Evolutionary conservation across 1,284 basidiomycete species (phyloP).

Genomic region (Serendipita sp.): DNA sequence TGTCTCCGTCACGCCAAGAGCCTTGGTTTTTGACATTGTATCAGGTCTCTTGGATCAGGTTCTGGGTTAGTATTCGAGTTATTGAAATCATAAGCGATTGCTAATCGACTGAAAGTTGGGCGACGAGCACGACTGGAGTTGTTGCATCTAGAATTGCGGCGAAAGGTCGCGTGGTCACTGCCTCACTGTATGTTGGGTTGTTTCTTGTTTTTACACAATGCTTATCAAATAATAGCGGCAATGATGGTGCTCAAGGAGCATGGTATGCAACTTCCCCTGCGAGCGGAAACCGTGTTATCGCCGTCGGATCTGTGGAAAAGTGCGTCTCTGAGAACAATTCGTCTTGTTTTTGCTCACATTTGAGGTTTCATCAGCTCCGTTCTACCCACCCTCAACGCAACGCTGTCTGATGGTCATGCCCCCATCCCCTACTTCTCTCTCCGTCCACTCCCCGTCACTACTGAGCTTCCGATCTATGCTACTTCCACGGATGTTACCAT

Average conservation of each 20-base stretch:
- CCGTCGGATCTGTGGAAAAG: constrained; percentile 14
- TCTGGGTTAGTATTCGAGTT: not conserved
- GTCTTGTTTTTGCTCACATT: not conserved
- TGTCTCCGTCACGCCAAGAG: constrained; percentile 13
- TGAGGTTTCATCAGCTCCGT: constrained; percentile 3
- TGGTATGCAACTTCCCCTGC: constrained; percentile 12
- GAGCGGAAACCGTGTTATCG: constrained; percentile 11
- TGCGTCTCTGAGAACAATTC: not conserved
- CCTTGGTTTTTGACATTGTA: not conserved
- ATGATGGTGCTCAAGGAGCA: constrained; percentile 13
- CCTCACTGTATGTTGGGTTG: not conserved
- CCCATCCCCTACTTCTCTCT: constrained; percentile 14
- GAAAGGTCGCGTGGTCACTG: constrained; percentile 20
- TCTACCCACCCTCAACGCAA: constrained; percentile 8
- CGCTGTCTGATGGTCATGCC: constrained; percentile 5
- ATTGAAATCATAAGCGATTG: not conserved
- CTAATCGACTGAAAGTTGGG: constrained; percentile 20
- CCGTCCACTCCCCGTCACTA: constrained; percentile 11
- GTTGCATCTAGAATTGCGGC: constrained; percentile 22
- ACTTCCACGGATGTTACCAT: constrained; percentile 15
- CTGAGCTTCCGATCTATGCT: constrained; percentile 16
- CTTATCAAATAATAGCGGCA: not conserved
- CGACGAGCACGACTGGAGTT: constrained; percentile 20
- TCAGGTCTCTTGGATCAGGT: not conserved
- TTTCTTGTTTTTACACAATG: not conserved